Base-by-base conservation (phyloP, 75 land plant species). In the Cryptomeria japonica region DNA sequence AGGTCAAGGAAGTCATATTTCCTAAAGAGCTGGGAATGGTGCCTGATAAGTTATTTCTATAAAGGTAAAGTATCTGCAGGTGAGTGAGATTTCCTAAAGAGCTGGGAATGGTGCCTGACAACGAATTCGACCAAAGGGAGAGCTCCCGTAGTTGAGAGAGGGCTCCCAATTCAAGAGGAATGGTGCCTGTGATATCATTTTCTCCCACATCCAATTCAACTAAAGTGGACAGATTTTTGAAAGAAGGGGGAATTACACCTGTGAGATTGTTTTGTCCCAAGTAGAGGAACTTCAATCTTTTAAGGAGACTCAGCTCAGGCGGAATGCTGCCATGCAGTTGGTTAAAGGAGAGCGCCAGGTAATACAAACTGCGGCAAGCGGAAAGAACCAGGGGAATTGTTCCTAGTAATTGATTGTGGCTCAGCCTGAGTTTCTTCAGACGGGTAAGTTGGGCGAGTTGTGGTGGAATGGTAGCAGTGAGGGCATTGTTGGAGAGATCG, bases 291-390 rank as follows among this genome's bases (percentile, higher is more conserved):
- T 87, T 78, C 61, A 97, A 89, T 4, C 49, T 85, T 22, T 44
- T 3, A n/a, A 97, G 86, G 10, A 73, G 37, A 6, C 95, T 93
- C 34, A 97, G 87, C 58, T 87, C 85, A 22, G 84, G 0, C 1
- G 97, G 99, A n/a, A 97, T 95, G 15, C 88, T 31, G 11, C 96
- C 96, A 36, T 87, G 41, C n/a, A n/a, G n/a, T n/a, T n/a, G 77
- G 87, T 94, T 94, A 70, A 90, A 88, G 80, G 75, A 88, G 6
- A 97, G 90, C 16, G 87, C 86, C 82, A 97, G 79, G 14, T 80
- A n/a, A 18, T 76, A 42, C n/a, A 97, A 89, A 16, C 77, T 28
- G 32, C 89, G 64, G 42, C 94, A 93, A 46, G 85, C 86, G 0
- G 86, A 85, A 25, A 88, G 70, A 7, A 88, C 6, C 2, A 3